Evolutionary conservation across 768 basidiomycete species (phyloP).

Genomic region (Tubosaeta sp.): DNA sequence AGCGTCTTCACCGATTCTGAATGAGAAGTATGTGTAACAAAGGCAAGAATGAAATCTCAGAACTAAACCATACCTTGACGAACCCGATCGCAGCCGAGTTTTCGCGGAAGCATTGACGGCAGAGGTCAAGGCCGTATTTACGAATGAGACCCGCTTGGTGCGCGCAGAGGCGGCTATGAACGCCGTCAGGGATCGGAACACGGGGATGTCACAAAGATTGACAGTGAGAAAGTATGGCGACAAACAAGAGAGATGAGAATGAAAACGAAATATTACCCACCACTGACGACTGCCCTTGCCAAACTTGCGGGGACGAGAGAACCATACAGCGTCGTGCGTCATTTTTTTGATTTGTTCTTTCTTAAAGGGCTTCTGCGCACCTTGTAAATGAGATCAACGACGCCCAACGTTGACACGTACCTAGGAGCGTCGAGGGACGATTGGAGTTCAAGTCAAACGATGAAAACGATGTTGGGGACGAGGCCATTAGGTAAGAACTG

Average conservation of each 20-base stretch:
- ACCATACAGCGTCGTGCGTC: constrained; percentile 99
- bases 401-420: constrained; percentile 8
- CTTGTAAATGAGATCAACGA: neutral
- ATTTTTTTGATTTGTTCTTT: constrained; percentile 59
- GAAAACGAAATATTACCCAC: constrained; percentile 42
- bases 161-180: constrained; percentile 82
- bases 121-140: constrained; percentile 95
- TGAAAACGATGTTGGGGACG: neutral
- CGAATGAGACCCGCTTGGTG: constrained; percentile 98
- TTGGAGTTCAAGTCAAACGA: neutral
- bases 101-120: constrained; percentile 98
- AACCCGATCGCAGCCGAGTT: constrained; percentile 92
- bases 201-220: neutral
- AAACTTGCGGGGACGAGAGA: constrained; percentile 91
- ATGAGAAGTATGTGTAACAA: neutral
- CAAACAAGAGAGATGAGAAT: neutral
- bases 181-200: neutral
- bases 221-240: neutral
- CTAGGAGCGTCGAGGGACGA: constrained; percentile 16
- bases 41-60: neutral
- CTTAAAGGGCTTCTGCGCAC: neutral
- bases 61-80: constrained; percentile 68
- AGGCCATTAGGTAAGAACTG: constrained; percentile 16
- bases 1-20: constrained; percentile 44
- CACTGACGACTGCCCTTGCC: constrained; percentile 96